Base-by-base conservation (phyloP, 441 rosid genomes). In the Dalechampia spathulata region DNA sequence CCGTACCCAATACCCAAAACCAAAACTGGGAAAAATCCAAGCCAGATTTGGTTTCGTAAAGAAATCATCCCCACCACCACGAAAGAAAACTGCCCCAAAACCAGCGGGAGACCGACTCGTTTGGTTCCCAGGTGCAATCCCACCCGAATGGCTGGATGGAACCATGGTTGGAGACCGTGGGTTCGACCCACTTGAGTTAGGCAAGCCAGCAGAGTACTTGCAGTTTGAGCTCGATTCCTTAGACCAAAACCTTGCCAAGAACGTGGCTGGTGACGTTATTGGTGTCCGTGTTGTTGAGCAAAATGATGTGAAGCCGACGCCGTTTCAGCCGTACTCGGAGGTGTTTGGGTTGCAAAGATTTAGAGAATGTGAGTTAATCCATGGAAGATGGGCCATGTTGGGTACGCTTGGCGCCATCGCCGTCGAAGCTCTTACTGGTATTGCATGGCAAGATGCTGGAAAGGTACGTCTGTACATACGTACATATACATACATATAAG, bases 341-440 rank as follows among this genome's bases (percentile, higher is more conserved):
- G 98, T 91, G 43, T 91, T 91, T 46, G 98, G 98, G 1, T 57
- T 91, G 44, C 95, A 86, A 71, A 78, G 96, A 74, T 88, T 86
- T 75, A 73, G 96, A 30, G 93, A 91, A 71, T 87, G 96, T 58
- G 96, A 91, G 81, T 87, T 88, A 20, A 91, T 91, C 47, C 98
- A 88, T 51, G 96, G 96, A 19, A 58, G 96, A n/a, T 91, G 96
- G 98, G 98, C 95, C 22, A 91, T 91, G 98, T 70, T 88, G 67
- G 98, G 96, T 38, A 86, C 93, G 62, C 87, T 91, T 5, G 95
- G 98, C 19, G 95, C 95, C 27, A 76, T 91, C 27, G 1, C 89
- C 37, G 96, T 86, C 5, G 96, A 91, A 72, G 75, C 86, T 85
- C 90, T 87, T 60, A 88, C 95, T 26, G 96, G 98, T 19, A 69